Base-by-base conservation (phyloP, 352 stramenopile genomes). In the Peronospora tabacina region DNA sequence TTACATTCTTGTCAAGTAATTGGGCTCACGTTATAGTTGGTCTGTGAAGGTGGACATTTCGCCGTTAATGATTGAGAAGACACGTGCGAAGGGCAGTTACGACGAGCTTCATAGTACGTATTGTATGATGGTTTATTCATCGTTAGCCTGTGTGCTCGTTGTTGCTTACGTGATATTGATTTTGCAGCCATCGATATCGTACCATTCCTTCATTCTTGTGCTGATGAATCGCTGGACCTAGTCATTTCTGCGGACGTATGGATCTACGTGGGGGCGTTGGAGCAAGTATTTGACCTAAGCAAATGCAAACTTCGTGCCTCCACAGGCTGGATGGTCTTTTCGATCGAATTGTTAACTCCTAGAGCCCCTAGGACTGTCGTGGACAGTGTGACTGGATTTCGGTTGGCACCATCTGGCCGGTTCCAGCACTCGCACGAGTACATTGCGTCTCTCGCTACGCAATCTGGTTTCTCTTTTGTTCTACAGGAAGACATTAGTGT, bases 221-320 rank as follows among this genome's bases (percentile, higher is more conserved):
- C 39, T 1, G 59, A 84, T 35, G 52, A 26, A 19, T 71, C 63
- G 10, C 50, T 89, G 22, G 63, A 89, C 36, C 61, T 91, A 8
- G 59, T 91, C 22, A 72, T 91, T 35, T 82, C 80, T 0, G 80
- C 77, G 13, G 80, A 91, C 44, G 80, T 91, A n/a, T 91, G 80
- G 80, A 91, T 91, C 53, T 91, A 91, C 40, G 77, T 91, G n/a
- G 80, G 80, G 8, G 72, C 61, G 5, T 55, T 91, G 15, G 75
- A 86, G 12, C 38, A 70, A 30, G 76, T 88, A 16, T 88, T 89
- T 30, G 41, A 48, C 3, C 20, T 83, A 7, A 73, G 63, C 39
- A 52, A 52, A 8, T 61, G 51, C 7, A 84, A 85, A 47, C 65
- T 91, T 9, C 51, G 57, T 36, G 20, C 54, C 0, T 29, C 26